Conservation (phyloP, 495 filamentous ascomycete species). For the Annulohypoxylon moriforme region DNA sequence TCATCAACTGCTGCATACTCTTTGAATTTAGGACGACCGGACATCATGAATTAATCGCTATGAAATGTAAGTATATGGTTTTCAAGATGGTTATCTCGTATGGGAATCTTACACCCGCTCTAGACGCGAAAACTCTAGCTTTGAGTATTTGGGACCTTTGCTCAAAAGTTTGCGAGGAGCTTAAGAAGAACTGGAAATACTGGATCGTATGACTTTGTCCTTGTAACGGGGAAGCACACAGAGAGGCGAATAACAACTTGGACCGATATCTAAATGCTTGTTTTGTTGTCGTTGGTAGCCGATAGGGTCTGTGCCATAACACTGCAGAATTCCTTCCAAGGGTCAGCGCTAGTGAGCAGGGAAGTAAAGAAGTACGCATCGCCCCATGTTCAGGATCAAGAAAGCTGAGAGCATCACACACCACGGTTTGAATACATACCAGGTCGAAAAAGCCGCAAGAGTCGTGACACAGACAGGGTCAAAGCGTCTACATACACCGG, state of each 20-base stretch:
- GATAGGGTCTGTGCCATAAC: constrained; percentile 1
- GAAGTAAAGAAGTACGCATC: neutral
- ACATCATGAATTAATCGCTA: neutral
- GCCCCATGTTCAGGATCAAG: neutral
- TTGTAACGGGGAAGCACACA: neutral
- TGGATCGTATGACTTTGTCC: neutral
- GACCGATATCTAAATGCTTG: neutral
- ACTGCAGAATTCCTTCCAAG: neutral
- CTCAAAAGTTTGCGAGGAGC: neutral
- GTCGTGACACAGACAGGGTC: neutral
- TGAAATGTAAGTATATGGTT: neutral
- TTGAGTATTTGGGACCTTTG: neutral
- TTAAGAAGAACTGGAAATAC: neutral
- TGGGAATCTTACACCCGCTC: neutral
- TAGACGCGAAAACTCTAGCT: neutral
- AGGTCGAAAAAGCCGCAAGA: neutral
- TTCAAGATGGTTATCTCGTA: neutral
- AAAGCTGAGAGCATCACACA: neutral
- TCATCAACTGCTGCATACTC: constrained; percentile 8
- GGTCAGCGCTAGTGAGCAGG: constrained; percentile 7
- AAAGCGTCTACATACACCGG: neutral
- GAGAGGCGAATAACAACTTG: neutral
- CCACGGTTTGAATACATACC: neutral
- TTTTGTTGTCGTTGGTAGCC: neutral
- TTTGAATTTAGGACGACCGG: neutral